Evolutionary conservation across 2,329 filamentous ascomycete genomes (phyloP).

Genomic region (Diplodia mutila): DNA sequence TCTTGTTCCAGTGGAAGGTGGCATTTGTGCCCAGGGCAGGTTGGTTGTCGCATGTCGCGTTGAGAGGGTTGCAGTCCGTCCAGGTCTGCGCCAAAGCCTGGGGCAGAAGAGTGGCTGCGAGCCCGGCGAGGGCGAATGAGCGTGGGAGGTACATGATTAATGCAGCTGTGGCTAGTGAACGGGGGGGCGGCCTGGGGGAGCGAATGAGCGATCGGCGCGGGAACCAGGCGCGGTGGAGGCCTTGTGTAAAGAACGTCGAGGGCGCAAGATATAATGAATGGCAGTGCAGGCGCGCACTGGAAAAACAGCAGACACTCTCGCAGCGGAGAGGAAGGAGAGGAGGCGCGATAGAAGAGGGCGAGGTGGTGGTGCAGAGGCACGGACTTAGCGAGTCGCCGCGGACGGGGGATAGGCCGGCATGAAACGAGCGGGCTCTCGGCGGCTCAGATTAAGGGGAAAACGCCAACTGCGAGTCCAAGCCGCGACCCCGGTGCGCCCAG

Average conservation of each 20-base stretch:
- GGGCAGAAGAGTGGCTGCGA: constrained; percentile 44
- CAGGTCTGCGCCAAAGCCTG: constrained; percentile 71
- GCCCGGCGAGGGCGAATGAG: constrained; percentile 40
- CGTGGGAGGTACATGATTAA: constrained; percentile 23
- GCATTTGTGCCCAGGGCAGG: constrained; percentile 68
- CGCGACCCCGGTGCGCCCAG: neutral
- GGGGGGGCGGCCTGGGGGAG: neutral
- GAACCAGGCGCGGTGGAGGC: constrained; percentile 10
- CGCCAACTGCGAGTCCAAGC: constrained; percentile 15
- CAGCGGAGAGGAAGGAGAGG: constrained; percentile 8
- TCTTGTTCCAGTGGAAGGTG: constrained; percentile 57
- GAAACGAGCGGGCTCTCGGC: constrained; percentile 22
- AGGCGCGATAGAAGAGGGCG: constrained; percentile 23
- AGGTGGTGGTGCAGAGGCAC: constrained; percentile 17
- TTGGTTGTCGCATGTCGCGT: constrained; percentile 70
- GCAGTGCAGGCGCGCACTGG: constrained; percentile 19
- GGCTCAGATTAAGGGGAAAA: constrained; percentile 23
- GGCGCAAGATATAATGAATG: constrained; percentile 21
- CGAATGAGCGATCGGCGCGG: constrained; percentile 18
- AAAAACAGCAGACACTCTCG: constrained; percentile 17
- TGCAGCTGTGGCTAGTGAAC: constrained; percentile 20
- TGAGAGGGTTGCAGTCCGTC: constrained; percentile 77
- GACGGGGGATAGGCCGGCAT: constrained; percentile 15
- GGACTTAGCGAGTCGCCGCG: constrained; percentile 13
- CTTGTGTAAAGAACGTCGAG: constrained; percentile 12